Conservation (phyloP, 2,329 filamentous ascomycete genomes). For the Colletotrichum sp. region DNA sequence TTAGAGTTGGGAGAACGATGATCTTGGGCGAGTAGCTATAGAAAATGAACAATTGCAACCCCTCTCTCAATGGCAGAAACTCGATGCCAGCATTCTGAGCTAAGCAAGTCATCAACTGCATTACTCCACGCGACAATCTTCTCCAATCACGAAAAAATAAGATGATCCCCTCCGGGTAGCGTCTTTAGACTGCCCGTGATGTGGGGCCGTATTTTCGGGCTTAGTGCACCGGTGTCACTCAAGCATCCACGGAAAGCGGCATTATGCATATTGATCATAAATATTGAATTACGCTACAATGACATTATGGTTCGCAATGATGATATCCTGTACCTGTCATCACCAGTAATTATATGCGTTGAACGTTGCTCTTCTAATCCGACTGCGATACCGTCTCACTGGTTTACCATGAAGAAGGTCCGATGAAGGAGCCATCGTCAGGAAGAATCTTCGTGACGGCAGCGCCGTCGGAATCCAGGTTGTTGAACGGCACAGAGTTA, state of each 20-base stretch:
- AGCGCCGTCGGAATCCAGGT: constrained; percentile 30
- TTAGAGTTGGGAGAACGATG: not conserved
- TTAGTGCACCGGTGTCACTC: no score
- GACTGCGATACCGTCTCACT: no score
- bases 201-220: no score
- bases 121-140: not conserved
- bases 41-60: not conserved
- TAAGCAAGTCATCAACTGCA: accelerated
- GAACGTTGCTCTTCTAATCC: not conserved
- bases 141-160: not conserved
- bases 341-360: not conserved
- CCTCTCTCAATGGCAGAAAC: not conserved
- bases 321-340: not conserved
- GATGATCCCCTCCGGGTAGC: not conserved
- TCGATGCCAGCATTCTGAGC: not conserved
- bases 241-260: no score
- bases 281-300: not conserved
- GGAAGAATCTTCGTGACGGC: constrained; percentile 31
- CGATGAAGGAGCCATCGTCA: constrained; percentile 30
- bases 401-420: constrained; percentile 28
- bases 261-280: not conserved
- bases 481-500: constrained; percentile 39
- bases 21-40: not conserved
- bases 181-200: not conserved
- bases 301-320: not conserved